Evolutionary conservation across 805 yeast genomes (phyloP), one percentile per base, ranked within the genome.

Genomic region (Lachancea cidri): DNA sequence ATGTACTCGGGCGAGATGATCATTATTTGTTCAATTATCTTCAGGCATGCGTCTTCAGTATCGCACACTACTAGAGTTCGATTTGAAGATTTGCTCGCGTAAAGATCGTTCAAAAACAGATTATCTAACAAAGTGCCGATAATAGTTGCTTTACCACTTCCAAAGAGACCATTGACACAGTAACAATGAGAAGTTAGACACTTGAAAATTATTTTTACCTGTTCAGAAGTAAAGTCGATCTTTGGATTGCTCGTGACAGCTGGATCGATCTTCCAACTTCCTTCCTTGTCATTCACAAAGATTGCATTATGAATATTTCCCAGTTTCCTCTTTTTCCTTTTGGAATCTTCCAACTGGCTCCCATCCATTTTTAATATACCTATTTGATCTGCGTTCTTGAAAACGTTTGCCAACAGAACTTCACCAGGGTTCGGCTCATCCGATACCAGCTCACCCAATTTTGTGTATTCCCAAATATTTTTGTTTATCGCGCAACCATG

Each of bases 41-140:
- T 39, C 5, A 15, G 17, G 17, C 43, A 39, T 8, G 38, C 33
- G 18, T 39, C 43, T 3, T 35, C 38, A 2, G 43, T 39, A 20
- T 39, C 43, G 31, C 43, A 39, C 11, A 39, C 17, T 4, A 29
- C 31, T 13, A 39, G 15, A 7, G 37, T 38, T n/a, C 33, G 22
- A 4, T 29, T 6, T 3, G 13, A 33, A 9, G 25, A 29, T 9
- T 16, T n/a, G 16, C 16, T 17, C 8, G 32, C 7, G 20, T 34
- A 35, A 13, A 22, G 11, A 14, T 29, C 16, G 24, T 39, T 39
- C 29, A 39, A 18, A 35, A 9, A 34, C 7, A 34, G 4, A 22
- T 35, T 39, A 25, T 39, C 43, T n/a, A 39, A 4, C 6, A 39
- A 34, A 3, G 30, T 4, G 9, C 38, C 34, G 14, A 35, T 11